These are phyloP conservation scores for Metschnikowia corniflorae DNA, from an alignment of 805 yeast genomes.

Conservation along the genomic window DNA sequence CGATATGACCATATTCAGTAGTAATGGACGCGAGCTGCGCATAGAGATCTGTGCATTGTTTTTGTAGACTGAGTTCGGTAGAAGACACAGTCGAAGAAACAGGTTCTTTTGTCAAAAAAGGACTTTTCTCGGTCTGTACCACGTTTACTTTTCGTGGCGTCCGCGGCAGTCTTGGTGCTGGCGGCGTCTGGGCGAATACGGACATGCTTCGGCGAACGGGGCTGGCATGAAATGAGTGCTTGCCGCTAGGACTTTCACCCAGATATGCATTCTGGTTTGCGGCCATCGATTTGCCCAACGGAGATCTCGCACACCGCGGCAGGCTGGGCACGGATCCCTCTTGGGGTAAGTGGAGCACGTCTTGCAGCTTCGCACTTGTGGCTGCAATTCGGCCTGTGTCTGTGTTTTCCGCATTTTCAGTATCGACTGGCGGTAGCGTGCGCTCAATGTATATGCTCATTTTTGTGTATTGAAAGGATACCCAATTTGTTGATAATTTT, in stretches of 20 bases:
- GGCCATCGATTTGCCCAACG: constrained; percentile 2
- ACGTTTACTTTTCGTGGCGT: too few relatives aligned
- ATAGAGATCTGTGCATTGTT: constrained; percentile 31
- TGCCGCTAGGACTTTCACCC: background rate
- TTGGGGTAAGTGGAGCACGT: constrained; percentile 1
- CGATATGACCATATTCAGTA: constrained; percentile 29
- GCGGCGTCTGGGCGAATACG: constrained; percentile 1
- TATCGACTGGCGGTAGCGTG: too few relatives aligned
- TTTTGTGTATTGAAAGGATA: too few relatives aligned
- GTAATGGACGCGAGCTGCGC: constrained; percentile 24
- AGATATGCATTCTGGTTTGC: background rate
- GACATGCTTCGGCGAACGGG: constrained; percentile 2
- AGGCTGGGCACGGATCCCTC: background rate
- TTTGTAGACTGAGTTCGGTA: constrained; percentile 14
- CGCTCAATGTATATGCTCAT: constrained; percentile 1
- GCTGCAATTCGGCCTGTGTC: too few relatives aligned
- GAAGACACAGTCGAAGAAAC: background rate
- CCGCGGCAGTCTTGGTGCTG: background rate
- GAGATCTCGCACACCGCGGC: constrained; percentile 7
- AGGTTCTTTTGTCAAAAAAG: background rate
- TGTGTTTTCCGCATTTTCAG: too few relatives aligned
- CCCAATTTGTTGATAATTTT: too few relatives aligned
- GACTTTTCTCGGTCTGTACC: background rate
- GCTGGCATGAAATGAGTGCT: background rate
- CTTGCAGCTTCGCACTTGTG: too few relatives aligned